Percentiles rank a stretch among this genome's conserved stretches.
These are phyloP conservation scores for Coemansia furcata DNA, from an alignment of 192 early-diverging fungal genomes.

Conservation along the genomic window DNA sequence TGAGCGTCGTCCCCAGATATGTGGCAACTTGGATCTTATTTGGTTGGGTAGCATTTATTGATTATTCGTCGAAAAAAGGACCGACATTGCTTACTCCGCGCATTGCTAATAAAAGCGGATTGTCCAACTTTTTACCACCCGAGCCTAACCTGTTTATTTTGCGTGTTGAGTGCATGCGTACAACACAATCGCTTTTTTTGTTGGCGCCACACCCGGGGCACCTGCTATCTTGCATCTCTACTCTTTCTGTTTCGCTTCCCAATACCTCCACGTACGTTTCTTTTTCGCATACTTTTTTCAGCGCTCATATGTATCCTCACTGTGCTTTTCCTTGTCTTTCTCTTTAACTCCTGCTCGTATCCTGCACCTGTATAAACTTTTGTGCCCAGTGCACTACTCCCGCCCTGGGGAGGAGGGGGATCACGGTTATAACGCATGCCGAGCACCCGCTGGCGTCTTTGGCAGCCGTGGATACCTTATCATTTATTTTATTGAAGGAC, in stretches of 20 bases:
- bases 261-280: conserved; percentile 1
- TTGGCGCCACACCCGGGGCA: neutral
- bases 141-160: neutral
- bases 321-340: neutral
- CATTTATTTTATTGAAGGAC: neutral
- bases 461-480: neutral
- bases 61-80: neutral
- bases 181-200: neutral
- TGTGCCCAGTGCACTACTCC: neutral
- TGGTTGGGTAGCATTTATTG: neutral
- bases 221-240: neutral
- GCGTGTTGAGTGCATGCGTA: neutral
- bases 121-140: neutral
- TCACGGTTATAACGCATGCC: neutral
- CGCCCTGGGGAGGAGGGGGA: neutral
- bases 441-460: neutral
- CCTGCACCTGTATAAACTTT: neutral
- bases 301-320: neutral
- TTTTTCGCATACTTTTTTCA: neutral
- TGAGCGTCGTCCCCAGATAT: neutral
- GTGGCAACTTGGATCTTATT: neutral
- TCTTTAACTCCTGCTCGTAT: neutral
- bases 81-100: neutral
- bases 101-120: neutral
- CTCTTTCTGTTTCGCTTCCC: neutral